Percentiles rank a stretch among this genome's conserved stretches.
Evolutionary conservation across 768 basidiomycete species (phyloP).

Genomic region (Suillus occidentalis): DNA sequence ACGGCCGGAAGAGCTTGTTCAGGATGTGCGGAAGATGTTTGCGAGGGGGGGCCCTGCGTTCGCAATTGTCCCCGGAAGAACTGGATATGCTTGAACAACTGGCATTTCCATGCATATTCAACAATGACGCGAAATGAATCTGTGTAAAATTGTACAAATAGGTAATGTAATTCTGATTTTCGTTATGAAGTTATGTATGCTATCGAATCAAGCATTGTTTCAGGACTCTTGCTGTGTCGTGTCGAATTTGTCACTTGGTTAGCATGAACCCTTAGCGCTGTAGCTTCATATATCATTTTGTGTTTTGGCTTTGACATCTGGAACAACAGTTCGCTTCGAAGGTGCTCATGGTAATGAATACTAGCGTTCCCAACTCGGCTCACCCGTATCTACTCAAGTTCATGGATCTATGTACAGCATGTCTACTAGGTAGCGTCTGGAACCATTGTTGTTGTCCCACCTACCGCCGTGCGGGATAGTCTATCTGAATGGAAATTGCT

Average conservation of each 20-base stretch:
- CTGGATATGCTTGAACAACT: slow-evolving; percentile 36
- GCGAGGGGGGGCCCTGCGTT: slow-evolving; percentile 49
- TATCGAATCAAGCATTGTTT: background rate
- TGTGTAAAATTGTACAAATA: background rate
- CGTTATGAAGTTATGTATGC: slow-evolving; percentile 81
- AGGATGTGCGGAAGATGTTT: slow-evolving; percentile 58
- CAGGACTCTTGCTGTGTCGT: too few species aligned
- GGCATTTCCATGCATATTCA: background rate
- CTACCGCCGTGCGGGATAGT: background rate
- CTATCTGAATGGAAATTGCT: background rate
- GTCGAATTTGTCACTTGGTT: background rate
- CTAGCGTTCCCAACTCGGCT: too few species aligned
- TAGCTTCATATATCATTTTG: background rate
- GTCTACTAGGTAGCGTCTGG: background rate
- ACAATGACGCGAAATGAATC: background rate
- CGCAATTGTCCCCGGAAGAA: slow-evolving; percentile 46
- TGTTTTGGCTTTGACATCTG: background rate
- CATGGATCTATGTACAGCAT: background rate
- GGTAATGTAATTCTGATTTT: slow-evolving; percentile 57
- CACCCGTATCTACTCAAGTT: background rate
- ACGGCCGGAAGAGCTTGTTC: slow-evolving; percentile 45
- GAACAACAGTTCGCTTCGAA: background rate
- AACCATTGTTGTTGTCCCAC: background rate
- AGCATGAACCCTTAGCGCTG: background rate
- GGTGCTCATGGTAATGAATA: background rate